phyloP scores from a whole-genome alignment of 148 eudicot species.

The Bassia scoparia region DNA sequence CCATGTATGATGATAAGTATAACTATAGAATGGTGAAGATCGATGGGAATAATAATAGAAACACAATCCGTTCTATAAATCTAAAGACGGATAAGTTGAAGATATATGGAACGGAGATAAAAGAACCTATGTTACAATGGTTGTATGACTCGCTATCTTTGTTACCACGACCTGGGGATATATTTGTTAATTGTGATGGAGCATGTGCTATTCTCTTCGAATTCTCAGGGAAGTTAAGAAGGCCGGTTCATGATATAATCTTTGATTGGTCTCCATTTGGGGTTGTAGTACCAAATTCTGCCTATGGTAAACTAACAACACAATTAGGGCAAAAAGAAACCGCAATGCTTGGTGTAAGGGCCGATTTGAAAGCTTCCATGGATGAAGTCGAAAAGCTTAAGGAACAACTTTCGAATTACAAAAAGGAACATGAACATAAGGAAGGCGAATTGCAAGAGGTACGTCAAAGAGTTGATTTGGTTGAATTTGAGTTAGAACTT shows the following conservation, averaged over 20 bases:
- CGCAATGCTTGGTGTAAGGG: no score
- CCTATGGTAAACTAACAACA: conserved; percentile 1
- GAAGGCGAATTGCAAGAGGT: conserved; percentile 1
- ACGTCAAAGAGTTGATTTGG: background rate
- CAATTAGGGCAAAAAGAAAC: background rate
- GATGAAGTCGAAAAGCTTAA: conserved; percentile 15
- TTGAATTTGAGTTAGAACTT: no score
- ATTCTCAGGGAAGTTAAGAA: background rate
- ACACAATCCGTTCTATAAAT: background rate
- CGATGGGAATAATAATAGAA: background rate
- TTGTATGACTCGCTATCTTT: conserved; percentile 9
- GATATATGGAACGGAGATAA: conserved; percentile 18
- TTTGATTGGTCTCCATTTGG: conserved; percentile 30
- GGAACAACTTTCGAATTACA: background rate
- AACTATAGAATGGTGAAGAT: conserved; percentile 10
- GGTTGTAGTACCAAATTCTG: conserved; percentile 20
- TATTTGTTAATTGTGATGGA: conserved; percentile 22
- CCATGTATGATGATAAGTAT: no score
- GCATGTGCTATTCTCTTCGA: background rate
- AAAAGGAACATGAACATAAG: background rate
- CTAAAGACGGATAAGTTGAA: background rate
- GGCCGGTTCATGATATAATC: conserved; percentile 7
- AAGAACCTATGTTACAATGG: background rate
- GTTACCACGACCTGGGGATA: background rate
- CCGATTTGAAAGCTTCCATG: conserved; percentile 8